Percentiles rank a stretch among this genome's conserved stretches.
phyloP scores from a whole-genome alignment of 768 basidiomycete species.

The Candolleomyces aberdarensis region DNA sequence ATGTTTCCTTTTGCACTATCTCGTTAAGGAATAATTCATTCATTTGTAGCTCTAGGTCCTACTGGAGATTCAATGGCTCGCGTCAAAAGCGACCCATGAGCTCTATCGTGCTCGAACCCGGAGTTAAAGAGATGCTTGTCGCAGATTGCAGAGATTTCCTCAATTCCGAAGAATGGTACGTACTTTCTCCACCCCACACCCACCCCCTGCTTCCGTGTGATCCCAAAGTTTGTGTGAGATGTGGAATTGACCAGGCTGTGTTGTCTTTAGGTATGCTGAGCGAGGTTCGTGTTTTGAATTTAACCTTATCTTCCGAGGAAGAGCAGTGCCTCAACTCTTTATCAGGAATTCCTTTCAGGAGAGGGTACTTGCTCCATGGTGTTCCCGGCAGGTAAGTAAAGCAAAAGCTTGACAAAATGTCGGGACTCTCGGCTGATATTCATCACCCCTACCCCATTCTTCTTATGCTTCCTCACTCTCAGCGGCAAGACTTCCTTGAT shows the following conservation, averaged over 20 bases:
- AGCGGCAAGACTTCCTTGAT: slow-evolving; percentile 88
- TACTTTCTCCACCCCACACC: slow-evolving; percentile 10
- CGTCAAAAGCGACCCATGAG: slow-evolving; percentile 88
- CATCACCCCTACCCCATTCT: not conserved
- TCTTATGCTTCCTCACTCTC: slow-evolving; percentile 9
- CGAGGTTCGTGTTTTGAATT: slow-evolving; percentile 52
- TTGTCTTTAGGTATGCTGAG: slow-evolving; percentile 72
- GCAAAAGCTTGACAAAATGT: not conserved
- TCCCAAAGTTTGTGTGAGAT: too few relatives aligned
- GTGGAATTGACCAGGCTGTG: too few relatives aligned
- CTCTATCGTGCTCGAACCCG: slow-evolving; percentile 88
- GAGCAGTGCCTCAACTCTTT: slow-evolving; percentile 11
- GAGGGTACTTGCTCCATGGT: slow-evolving; percentile 82
- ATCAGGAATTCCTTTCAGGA: slow-evolving; percentile 81
- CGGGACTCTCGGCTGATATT: slow-evolving; percentile 14
- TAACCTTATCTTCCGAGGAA: slow-evolving; percentile 14
- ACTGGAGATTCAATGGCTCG: slow-evolving; percentile 89
- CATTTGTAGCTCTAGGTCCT: slow-evolving; percentile 42
- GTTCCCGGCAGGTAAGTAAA: slow-evolving; percentile 71
- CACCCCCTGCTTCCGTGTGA: too few relatives aligned
- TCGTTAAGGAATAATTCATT: slow-evolving; percentile 1
- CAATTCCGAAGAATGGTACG: slow-evolving; percentile 81
- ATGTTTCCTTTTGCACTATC: slow-evolving; percentile 7
- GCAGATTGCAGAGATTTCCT: slow-evolving; percentile 85
- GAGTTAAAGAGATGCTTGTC: slow-evolving; percentile 87